Evolutionary conservation across 2,329 filamentous ascomycete genomes (phyloP), one percentile per base, ranked within the genome.

Genomic region (Pyrenophora graminea): DNA sequence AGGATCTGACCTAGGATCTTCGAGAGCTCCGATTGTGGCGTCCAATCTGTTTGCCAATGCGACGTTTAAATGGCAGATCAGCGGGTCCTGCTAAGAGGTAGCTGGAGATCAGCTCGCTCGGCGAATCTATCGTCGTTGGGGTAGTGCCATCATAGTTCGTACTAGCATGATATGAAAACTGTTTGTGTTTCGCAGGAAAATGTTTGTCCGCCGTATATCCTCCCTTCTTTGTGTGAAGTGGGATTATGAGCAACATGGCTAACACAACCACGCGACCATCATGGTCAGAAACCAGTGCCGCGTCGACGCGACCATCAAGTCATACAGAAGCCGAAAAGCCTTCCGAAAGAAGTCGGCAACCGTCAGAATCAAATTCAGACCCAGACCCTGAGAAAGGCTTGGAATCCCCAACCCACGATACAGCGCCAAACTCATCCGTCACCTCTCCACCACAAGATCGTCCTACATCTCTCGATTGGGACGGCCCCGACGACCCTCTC

Each of bases 401-500:
- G 37, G 31, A 44, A 32, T 10, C 13, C 6, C 3, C 30, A 6
- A 17, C 8, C 10, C 32, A 39, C 34, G 42, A 36, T 25, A 31
- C 44, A 36, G 9, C 34, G 34, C n/a, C 43, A 17, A 39, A 27
- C 17, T 21, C 48, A 13, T 8, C 8, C 6, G 32, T 38, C 18
- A 2, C 30, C 33, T 36, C 43, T 33, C 27, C 41, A 33, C 25
- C 39, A 9, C 46, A 47, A 18, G 49, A 46, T 15, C 50, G 34
- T 7, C 55, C 50, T 15, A 36, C 18, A 1, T 10, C 33, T 6
- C 38, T 61, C 6, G 55, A 59, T 15, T 61, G 48, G 56, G 54
- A 55, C 10, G 39, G 48, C 3, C 34, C 50, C 4, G 48, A 50
- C 6, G 52, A 57, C 32, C 34, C 53, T 36, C 46, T 57, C 2